Base-by-base conservation (phyloP, 1,139 yeast species). In the Magnusiomyces suaveolens region DNA sequence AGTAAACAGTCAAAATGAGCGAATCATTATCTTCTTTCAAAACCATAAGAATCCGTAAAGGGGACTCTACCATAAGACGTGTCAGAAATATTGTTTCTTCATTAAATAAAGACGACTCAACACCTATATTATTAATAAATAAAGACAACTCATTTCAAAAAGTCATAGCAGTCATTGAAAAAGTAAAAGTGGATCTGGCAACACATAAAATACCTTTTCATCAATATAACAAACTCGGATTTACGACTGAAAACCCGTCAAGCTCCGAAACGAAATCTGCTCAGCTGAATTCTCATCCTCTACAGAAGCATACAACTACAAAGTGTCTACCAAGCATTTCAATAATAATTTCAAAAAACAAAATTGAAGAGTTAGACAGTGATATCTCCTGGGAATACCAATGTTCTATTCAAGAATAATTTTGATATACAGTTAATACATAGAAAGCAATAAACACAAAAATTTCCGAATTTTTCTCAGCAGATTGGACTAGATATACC, bases 91-190 rank as follows among this genome's bases (percentile, higher is more conserved):
- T 57, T n/a, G 46, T 54, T 6, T 33, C 29, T 12, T 26, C 44
- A 23, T 46, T 33, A 10, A 47, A 51, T 18, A 50, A 51, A 26
- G 49, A 46, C 20, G 54, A 54, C 18, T 39, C 50, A 25, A 4
- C 18, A 26, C 43, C 38, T 18, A 44, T 48, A n/a, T 58, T 59
- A n/a, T 50, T 63, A 6, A 29, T 51, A 2, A 61, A 61, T 50
- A 39, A 54, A 2, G 63, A 59, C 14, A 52, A 52, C 6, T 52
- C 63, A 3, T 58, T 60, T 46, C 66, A 64, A 54, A 63, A 64
- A 55, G 54, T 64, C 54, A 54, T 64, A 20, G 60, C 68, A 2
- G 60, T 64, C 20, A 62, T 59, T 12, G 68, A 66, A 52, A 57
- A 56, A 46, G 59, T 59, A 43, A 66, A 66, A 54, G 55, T 53